Evolutionary conservation across 164 flowering plant genomes (phyloP), one percentile per base, ranked within the genome.

Genomic region (Buxus sempervirens): DNA sequence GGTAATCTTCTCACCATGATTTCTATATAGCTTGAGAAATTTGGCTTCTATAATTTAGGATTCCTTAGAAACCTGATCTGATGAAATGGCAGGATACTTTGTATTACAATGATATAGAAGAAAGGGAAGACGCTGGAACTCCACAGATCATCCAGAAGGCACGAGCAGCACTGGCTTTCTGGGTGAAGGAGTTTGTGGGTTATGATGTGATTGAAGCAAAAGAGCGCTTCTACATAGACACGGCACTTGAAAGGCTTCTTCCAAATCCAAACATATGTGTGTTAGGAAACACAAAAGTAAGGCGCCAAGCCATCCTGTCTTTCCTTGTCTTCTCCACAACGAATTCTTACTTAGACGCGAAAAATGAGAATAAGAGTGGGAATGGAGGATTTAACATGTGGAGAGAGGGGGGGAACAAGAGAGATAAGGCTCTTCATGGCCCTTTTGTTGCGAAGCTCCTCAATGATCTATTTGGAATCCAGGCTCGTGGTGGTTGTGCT

Each of bases 391-490:
- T 76, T 22, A 51, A 76, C 73, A 62, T 83, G 73, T 82, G 86
- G 88, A 69, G 58, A 56, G 88, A 84, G 60, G 70, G 74, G 0
- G 86, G 83, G 18, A 83, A 68, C 69, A 72, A 27, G 66, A 81
- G 58, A 56, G 90, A 69, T 23, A 92, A 88, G 79, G 87, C 90
- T 21, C 89, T 91, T 23, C 85, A 87, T 67, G 92, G 96, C 0
- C 80, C 85, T 19, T 89, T 93, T 54, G 88, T 88, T 1, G 88
- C 93, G 9, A 82, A 83, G 62, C 93, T 93, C 9, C 80, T 93
- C 5, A 93, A 88, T 72, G 96, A 91, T 69, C 78, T 91, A n/a
- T 93, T 93, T 45, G 97, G 98, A 19, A 83, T 93, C 65, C 96
- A 91, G 48, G 90, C 94, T 1, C 74, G 96, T 38, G 98, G 94